Evolutionary conservation across 345 rosid genomes (phyloP).

Genomic region (Turnera subulata): DNA sequence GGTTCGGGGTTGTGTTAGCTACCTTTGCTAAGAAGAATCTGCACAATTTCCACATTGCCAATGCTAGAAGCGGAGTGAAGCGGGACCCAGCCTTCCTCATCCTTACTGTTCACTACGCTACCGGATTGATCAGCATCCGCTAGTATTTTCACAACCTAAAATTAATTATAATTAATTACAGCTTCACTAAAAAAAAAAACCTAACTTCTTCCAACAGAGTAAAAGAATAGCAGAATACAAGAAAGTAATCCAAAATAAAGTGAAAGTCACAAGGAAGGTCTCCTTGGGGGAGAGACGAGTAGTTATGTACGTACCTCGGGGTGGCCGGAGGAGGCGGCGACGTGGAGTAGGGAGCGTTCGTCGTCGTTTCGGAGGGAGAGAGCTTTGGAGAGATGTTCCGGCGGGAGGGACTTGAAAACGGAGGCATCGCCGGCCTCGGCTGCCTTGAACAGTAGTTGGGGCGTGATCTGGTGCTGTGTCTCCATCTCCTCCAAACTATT

Average conservation of each 20-base stretch:
- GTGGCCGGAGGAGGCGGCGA: constrained; percentile 55
- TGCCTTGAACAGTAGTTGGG: constrained; percentile 63
- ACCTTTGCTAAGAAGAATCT: constrained; percentile 57
- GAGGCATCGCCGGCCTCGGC: constrained; percentile 77
- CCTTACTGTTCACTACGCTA: constrained; percentile 46
- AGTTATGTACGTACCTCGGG: no score
- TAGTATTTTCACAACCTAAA: constrained; percentile 59
- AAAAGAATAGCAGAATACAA: not conserved
- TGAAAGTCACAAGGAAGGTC: no score
- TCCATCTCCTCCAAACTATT: no score
- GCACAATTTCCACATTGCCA: constrained; percentile 57
- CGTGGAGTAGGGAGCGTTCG: constrained; percentile 82
- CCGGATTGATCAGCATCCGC: constrained; percentile 42
- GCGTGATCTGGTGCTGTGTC: constrained; percentile 44
- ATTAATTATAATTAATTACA: no score
- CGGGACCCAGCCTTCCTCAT: constrained; percentile 97
- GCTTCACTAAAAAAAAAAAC: not conserved
- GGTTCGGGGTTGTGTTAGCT: no score
- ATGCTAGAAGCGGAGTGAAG: constrained; percentile 82
- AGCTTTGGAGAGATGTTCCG: constrained; percentile 37
- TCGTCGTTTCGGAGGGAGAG: constrained; percentile 70
- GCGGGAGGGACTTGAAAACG: constrained; percentile 47
- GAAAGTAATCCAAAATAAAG: no score
- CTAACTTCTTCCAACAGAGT: no score
- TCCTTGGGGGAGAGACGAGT: no score